Evolutionary conservation across 768 basidiomycete genomes (phyloP).

Genomic region (Amanita molliuscula): DNA sequence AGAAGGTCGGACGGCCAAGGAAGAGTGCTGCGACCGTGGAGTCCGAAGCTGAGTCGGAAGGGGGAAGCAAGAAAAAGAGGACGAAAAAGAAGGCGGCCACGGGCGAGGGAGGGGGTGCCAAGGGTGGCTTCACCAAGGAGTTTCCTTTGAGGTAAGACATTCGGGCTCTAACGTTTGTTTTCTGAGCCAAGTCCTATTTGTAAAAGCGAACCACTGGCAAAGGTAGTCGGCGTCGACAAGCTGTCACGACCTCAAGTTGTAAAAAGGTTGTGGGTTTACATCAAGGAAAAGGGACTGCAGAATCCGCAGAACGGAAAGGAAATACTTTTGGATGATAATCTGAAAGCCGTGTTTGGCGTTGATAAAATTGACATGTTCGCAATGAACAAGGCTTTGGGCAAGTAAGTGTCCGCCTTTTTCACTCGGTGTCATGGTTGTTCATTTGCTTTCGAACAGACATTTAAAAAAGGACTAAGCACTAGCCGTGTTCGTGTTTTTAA

Average conservation of each 20-base stretch:
- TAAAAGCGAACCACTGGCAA: constrained; percentile 60
- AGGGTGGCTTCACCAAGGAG: constrained; percentile 74
- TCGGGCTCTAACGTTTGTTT: constrained; percentile 7
- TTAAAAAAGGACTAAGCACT: neutral
- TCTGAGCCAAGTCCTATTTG: constrained; percentile 8
- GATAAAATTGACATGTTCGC: constrained; percentile 89
- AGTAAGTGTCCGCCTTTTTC: constrained; percentile 31
- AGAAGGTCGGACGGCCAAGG: constrained; percentile 37
- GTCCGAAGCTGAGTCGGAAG: constrained; percentile 42
- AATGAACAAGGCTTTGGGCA: constrained; percentile 87
- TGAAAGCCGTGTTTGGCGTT: constrained; percentile 68
- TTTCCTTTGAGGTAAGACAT: constrained; percentile 54
- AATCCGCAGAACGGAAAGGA: constrained; percentile 78
- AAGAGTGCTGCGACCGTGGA: constrained; percentile 48
- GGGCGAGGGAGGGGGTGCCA: constrained; percentile 27
- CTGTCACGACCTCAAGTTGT: constrained; percentile 86
- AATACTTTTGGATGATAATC: constrained; percentile 69
- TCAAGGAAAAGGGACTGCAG: constrained; percentile 73
- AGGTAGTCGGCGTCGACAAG: constrained; percentile 53
- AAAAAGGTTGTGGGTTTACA: constrained; percentile 84
- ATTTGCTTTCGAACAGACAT: neutral
- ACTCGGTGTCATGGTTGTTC: neutral
- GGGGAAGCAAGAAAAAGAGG: constrained; percentile 26
- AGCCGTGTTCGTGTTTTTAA: neutral
- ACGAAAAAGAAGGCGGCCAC: constrained; percentile 32